Conservation (phyloP, 2,329 filamentous ascomycete genomes). For the Paracorniculantispora psalliotae region DNA sequence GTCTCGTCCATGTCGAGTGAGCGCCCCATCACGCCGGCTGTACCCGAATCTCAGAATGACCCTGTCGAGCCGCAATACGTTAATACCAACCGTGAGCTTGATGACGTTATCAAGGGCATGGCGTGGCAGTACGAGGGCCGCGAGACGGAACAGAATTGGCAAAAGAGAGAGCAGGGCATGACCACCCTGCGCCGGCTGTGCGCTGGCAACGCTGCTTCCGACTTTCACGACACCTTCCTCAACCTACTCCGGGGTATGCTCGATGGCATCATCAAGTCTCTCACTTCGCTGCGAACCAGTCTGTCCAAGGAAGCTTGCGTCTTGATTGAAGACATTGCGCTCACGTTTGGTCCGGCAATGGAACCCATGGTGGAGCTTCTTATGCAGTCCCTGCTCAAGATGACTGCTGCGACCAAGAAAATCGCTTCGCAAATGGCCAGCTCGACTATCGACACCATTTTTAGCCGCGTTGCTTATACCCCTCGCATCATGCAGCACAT, state of each 20-base stretch:
- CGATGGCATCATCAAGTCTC: conserved; percentile 83
- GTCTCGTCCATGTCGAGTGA: conserved; percentile 42
- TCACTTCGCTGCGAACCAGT: conserved; percentile 81
- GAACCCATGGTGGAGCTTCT: conserved; percentile 88
- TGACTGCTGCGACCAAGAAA: conserved; percentile 86
- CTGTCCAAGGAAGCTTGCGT: conserved; percentile 81
- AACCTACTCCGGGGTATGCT: conserved; percentile 66
- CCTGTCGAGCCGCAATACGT: conserved; percentile 76
- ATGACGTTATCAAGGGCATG: conserved; percentile 82
- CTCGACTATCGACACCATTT: conserved; percentile 70
- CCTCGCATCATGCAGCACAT: conserved; percentile 81
- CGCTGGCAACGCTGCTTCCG: conserved; percentile 75
- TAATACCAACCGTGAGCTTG: conserved; percentile 80
- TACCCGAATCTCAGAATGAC: conserved; percentile 58
- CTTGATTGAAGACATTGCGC: conserved; percentile 79
- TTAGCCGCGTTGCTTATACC: conserved; percentile 75
- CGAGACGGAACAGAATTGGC: conserved; percentile 89
- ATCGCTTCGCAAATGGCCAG: conserved; percentile 84
- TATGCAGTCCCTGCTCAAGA: conserved; percentile 83
- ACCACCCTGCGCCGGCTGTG: conserved; percentile 71
- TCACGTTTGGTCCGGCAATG: conserved; percentile 68
- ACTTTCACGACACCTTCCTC: conserved; percentile 69
- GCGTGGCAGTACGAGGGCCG: conserved; percentile 75
- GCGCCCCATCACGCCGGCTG: conserved; percentile 55
- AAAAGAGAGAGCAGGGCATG: conserved; percentile 76